Conservation (phyloP, 169 alveolate species). For the Plasmodium knowlesi region DNA sequence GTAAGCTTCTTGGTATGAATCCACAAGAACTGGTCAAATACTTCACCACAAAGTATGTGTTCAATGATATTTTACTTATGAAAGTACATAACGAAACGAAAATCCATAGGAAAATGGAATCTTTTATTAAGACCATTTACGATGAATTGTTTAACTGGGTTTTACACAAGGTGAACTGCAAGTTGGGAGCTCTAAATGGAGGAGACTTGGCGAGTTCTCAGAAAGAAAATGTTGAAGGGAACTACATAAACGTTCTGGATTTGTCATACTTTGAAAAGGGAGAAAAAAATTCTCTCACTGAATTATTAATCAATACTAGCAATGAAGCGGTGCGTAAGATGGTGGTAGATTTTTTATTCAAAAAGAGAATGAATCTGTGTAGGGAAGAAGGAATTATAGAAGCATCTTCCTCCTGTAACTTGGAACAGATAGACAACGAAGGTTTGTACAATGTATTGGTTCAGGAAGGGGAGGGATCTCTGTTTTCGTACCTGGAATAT, state of each 20-base stretch:
- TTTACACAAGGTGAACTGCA: constrained; percentile 2
- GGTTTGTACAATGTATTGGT: constrained; percentile 8
- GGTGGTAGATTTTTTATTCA: constrained; percentile 3
- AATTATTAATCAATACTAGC: constrained; percentile 32
- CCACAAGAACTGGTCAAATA: constrained; percentile 38
- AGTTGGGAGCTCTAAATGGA: background rate
- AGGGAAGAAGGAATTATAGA: constrained; percentile 35
- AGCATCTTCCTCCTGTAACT: background rate
- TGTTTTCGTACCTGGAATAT: constrained; percentile 35
- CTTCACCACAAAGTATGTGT: constrained; percentile 6
- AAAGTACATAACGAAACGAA: constrained; percentile 31
- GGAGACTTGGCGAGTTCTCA: background rate
- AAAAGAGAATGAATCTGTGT: background rate
- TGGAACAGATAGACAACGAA: constrained; percentile 6
- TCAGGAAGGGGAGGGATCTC: constrained; percentile 3
- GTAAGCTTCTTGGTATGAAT: constrained; percentile 20
- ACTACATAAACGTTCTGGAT: constrained; percentile 31
- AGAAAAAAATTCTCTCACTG: constrained; percentile 6
- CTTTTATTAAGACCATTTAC: constrained; percentile 35
- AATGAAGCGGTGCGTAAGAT: constrained; percentile 30
- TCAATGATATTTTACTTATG: constrained; percentile 16
- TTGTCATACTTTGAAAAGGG: constrained; percentile 27
- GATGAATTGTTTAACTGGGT: constrained; percentile 62
- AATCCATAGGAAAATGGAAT: constrained; percentile 19
- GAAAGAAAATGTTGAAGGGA: background rate